Evolutionary conservation across 2,329 filamentous ascomycete genomes (phyloP).

Genomic region (Clonostachys byssicola): DNA sequence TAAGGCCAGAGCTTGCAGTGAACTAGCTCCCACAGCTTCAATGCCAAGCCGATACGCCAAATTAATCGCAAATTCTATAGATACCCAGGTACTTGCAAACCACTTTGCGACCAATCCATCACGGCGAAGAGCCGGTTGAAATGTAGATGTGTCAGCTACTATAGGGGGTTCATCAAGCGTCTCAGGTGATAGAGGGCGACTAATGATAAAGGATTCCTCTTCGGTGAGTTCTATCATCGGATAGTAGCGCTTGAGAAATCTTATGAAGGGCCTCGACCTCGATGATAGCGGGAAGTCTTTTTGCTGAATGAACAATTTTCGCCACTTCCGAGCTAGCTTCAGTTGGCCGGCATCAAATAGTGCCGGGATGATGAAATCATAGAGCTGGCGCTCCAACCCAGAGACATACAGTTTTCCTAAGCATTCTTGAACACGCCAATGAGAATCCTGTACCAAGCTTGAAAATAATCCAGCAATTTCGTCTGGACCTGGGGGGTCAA

Average conservation of each 20-base stretch:
- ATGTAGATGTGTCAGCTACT: not conserved
- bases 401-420: slow-evolving; percentile 40
- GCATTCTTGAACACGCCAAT: slow-evolving; percentile 27
- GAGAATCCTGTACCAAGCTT: slow-evolving; percentile 32
- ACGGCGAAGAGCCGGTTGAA: slow-evolving; percentile 12
- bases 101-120: slow-evolving; percentile 74
- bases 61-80: slow-evolving; percentile 67
- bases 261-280: slow-evolving; percentile 41
- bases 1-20: slow-evolving; percentile 72
- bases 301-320: slow-evolving; percentile 30
- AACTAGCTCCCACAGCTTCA: slow-evolving; percentile 67
- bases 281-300: slow-evolving; percentile 32
- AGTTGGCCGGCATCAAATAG: slow-evolving; percentile 43
- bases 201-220: slow-evolving; percentile 19
- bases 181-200: not conserved
- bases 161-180: not conserved
- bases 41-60: slow-evolving; percentile 69
- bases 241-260: slow-evolving; percentile 41
- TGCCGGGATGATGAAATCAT: slow-evolving; percentile 46
- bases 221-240: slow-evolving; percentile 28
- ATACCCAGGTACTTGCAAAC: slow-evolving; percentile 71
- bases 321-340: slow-evolving; percentile 40
- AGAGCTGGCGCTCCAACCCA: slow-evolving; percentile 36
- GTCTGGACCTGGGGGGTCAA: slow-evolving; percentile 33
- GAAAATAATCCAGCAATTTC: slow-evolving; percentile 37